phyloP scores from a whole-genome alignment of 306 rosid species.

The Crataegus laevigata region DNA sequence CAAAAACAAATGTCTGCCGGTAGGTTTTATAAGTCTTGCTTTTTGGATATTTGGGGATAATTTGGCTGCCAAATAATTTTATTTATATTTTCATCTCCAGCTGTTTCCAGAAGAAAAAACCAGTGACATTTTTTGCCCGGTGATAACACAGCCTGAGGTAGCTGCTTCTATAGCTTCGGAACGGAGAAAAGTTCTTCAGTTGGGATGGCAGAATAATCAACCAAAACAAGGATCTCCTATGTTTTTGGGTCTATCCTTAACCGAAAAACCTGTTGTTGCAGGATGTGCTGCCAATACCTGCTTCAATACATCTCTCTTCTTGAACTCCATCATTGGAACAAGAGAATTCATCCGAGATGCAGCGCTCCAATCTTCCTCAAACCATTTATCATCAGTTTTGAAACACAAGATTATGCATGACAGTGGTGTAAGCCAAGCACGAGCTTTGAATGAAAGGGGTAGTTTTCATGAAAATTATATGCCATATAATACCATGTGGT shows the following conservation, averaged over 20 bases:
- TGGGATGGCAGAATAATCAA: conserved; percentile 12
- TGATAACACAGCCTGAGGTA: conserved; percentile 22
- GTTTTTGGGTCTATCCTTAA: conserved; percentile 44
- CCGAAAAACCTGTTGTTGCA: conserved; percentile 23
- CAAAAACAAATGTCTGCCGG: conserved; percentile 13
- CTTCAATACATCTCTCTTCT: conserved; percentile 29
- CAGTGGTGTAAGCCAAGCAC: conserved; percentile 33
- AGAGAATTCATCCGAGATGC: conserved; percentile 33
- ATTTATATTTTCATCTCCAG: conserved; percentile 26
- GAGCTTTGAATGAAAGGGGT: conserved; percentile 36
- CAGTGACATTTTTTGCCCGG: conserved; percentile 19
- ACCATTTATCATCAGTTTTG: conserved; percentile 20
- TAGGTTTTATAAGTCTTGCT: conserved; percentile 6
- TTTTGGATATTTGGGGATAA: conserved; percentile 2
- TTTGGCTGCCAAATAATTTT: conserved; percentile 2
- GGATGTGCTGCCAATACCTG: conserved; percentile 24
- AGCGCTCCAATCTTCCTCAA: conserved; percentile 28
- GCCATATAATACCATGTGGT: conserved; percentile 36
- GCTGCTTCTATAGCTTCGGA: conserved; percentile 23
- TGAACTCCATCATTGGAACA: conserved; percentile 22
- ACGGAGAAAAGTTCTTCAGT: conserved; percentile 25
- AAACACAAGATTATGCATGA: conserved; percentile 41
- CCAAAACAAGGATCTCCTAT: conserved; percentile 27
- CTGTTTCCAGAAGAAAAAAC: conserved; percentile 41
- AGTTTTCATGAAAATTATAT: conserved; percentile 25